Evolutionary conservation across 371 early-diverging fungal genomes (phyloP), one percentile per base, ranked within the genome.

Genomic region (Rhizopus delemar): DNA sequence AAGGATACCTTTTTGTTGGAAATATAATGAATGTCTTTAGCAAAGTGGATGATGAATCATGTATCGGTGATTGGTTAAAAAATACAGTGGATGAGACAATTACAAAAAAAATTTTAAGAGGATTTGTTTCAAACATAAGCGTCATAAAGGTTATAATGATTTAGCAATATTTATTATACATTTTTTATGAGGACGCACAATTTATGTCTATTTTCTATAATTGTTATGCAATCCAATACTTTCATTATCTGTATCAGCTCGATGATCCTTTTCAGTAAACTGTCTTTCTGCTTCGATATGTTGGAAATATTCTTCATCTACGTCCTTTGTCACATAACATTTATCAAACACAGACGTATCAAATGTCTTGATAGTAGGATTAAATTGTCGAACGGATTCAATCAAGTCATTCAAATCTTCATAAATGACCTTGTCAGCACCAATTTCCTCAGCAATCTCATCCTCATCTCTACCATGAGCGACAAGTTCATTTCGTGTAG

Each of bases 321-420:
- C 87, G 53, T 88, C 90, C 32, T 90, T 94, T 6, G 97, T 94
- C 35, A 98, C 80, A 70, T 98, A 98, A 53, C 84, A 69, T 28
- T 95, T 92, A 63, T 91, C 93, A 73, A 98, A 98, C 8, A 98
- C 98, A 3, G 96, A 93, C 0, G 93, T 88, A 70, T 98, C 99
- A 83, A 97, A 98, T 4, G 75, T 61, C 22, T 70, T 70, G 54
- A 98, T 91, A 6, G 49, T 58, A 5, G 90, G 86, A 68, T 95
- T 96, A 76, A 94, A 94, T 64, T 86, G 82, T 41, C 85, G 73
- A 62, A 85, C 95, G 56, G 93, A 89, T 50, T 84, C 80, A 22
- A 93, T 73, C 49, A 98, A 69, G 53, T 94, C 95, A 28, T 88
- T 82, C 34, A 97, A 74, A 33, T 82, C 80, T 83, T 96, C 94